Evolutionary conservation across 116 monocot genomes (phyloP), one percentile per base, ranked within the genome.

Genomic region (Phalaenopsis hybrid): DNA sequence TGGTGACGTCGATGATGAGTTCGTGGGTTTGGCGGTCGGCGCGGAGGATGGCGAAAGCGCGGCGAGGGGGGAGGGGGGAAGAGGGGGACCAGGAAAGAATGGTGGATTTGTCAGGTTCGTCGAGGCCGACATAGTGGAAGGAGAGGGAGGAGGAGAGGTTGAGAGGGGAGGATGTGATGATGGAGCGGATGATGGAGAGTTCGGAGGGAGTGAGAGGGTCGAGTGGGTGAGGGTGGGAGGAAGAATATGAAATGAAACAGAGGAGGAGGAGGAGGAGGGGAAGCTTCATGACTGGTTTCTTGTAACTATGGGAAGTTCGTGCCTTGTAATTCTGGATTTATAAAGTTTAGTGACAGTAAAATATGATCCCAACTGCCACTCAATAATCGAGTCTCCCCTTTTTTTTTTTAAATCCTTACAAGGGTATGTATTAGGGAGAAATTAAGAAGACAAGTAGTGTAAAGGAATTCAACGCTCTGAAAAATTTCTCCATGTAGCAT

Each of bases 121-220:
- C 88, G 57, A 93, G 89, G 75, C 93, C 90, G 25, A 93, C 83
- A 57, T 93, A 90, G 55, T 93, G 89, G 90, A 93, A 93, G 83
- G 78, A 41, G 7, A 85, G 70, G 23, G 85, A 78, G 17, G 67
- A n/a, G 28, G 85, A 79, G 31, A 77, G 57, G 77, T 59, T 76
- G 73, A 65, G 80, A 83, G 20, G 75, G 44, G 76, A 21, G 67
- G 92, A 87, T 46, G 82, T 34, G 2, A 81, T 83, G 76, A 88
- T 57, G 57, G 52, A 80, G 11, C 49, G 78, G 43, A 90, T 49
- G 18, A 75, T 31, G 78, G 85, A 31, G 76, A 90, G 48, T 67
- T 92, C 87, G 11, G 82, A 20, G 5, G 85, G 78, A 37, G 88
- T 82, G 79, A 92, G 83, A 37, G 92, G 84, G 84, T 88, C 88